Base-by-base conservation (phyloP, 257 asterid genomes). In the Capsicum rhomboideum region DNA sequence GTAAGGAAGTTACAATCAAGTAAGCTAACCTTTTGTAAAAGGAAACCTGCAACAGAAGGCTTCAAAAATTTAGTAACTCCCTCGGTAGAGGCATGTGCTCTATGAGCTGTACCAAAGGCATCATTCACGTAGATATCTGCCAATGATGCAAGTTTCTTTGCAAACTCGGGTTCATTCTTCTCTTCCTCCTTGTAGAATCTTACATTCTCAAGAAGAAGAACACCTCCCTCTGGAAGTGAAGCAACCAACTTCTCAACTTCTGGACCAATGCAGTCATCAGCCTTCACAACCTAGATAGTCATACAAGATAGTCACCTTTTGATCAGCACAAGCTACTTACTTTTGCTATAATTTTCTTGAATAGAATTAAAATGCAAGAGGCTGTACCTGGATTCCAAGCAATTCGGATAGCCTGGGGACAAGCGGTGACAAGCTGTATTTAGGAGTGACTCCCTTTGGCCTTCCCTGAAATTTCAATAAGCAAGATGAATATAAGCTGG, bases 171-270 rank as follows among this genome's bases (percentile, higher is more conserved):
- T 0, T 94, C 98, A 46, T 94, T 94, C 89, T 94, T 92, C 86
- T 94, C 98, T 91, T 94, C 97, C 92, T 94, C 98, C 86, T 93
- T 93, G 91, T 94, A 93, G 85, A 94, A 94, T 87, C 98, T 88
- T 86, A 94, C 98, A 63, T 94, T 94, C 93, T 94, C 98, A 6
- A 94, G 97, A 80, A 94, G 91, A 78, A 93, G 94, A 84, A 94
- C 95, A 7, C 93, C 84, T 23, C 97, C 97, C 20, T 93, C 98
- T 9, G 93, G 90, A 42, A 94, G 91, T 82, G 92, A 83, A 83
- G 93, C 91, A 26, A 93, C 98, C 91, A 92, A 84, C 81, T 93
- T 93, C 64, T 93, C 97, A 21, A 94, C 98, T 85, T 93, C 97
- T 6, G 93, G 94, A 49, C 97, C 98, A 89, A 94, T 88, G 90